Evolutionary conservation across 2,329 filamentous ascomycete species (phyloP).

Genomic region (Nigrograna mackinnonii): DNA sequence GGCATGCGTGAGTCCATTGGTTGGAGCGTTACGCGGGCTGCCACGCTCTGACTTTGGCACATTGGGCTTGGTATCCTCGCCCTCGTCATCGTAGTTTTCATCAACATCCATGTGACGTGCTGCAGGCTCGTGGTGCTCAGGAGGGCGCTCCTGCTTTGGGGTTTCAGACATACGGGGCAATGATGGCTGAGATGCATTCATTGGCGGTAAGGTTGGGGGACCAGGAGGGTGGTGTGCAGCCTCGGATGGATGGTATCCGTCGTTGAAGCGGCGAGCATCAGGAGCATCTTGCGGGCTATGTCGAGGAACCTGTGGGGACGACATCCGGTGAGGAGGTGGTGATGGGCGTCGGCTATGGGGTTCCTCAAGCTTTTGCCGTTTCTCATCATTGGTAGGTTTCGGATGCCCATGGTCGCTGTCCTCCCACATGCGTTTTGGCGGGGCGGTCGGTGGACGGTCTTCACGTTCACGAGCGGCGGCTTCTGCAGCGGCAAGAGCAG

Average conservation of each 20-base stretch:
- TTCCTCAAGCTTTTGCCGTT: slow-evolving; percentile 82
- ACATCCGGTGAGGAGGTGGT: slow-evolving; percentile 49
- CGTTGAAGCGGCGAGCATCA: slow-evolving; percentile 65
- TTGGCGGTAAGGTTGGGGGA: slow-evolving; percentile 64
- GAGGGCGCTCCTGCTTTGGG: slow-evolving; percentile 48
- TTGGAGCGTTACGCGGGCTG: slow-evolving; percentile 43
- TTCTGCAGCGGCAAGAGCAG: slow-evolving; percentile 69
- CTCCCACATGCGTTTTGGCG: slow-evolving; percentile 92
- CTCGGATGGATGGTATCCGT: slow-evolving; percentile 89
- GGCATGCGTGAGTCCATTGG: slow-evolving; percentile 37
- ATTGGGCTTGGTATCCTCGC: slow-evolving; percentile 73
- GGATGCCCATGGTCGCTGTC: slow-evolving; percentile 72
- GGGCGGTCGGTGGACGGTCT: slow-evolving; percentile 73
- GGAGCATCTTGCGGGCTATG: slow-evolving; percentile 72
- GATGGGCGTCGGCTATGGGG: slow-evolving; percentile 71
- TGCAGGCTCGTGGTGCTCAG: slow-evolving; percentile 72
- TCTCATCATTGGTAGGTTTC: slow-evolving; percentile 89
- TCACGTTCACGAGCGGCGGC: slow-evolving; percentile 68
- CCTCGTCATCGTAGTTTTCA: slow-evolving; percentile 95
- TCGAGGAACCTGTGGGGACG: slow-evolving; percentile 65
- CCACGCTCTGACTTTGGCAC: slow-evolving; percentile 48
- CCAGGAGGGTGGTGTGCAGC: slow-evolving; percentile 86
- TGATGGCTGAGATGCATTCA: slow-evolving; percentile 49
- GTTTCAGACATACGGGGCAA: slow-evolving; percentile 59
- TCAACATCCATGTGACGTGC: slow-evolving; percentile 96